Evolutionary conservation across 139 green algal genomes (phyloP).

Genomic region (Haematococcus sp.): DNA sequence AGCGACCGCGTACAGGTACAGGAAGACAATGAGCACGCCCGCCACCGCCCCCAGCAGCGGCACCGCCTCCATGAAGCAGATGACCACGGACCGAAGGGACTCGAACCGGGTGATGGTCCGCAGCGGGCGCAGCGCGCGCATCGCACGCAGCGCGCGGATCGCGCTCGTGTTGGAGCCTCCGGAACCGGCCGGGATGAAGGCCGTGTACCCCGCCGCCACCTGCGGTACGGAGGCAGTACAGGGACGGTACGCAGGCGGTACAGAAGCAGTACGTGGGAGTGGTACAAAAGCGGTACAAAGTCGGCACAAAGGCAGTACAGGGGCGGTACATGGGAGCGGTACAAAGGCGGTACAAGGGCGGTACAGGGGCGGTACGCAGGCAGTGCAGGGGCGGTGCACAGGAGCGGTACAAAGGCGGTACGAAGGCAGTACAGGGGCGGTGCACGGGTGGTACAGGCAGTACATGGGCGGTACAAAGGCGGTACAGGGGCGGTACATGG

Average conservation of each 20-base stretch:
- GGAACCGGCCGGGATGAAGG: slow-evolving; percentile 45
- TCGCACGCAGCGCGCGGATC: slow-evolving; percentile 60
- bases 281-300: too few relatives aligned
- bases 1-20: slow-evolving; percentile 71
- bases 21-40: slow-evolving; percentile 67
- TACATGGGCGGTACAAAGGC: too few relatives aligned
- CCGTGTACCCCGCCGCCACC: slow-evolving; percentile 63
- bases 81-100: slow-evolving; percentile 60
- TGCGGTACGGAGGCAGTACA: slow-evolving; percentile 6
- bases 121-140: slow-evolving; percentile 73
- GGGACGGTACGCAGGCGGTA: not conserved
- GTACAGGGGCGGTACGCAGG: too few relatives aligned
- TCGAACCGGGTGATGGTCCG: slow-evolving; percentile 80
- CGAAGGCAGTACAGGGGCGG: too few relatives aligned
- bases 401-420: too few relatives aligned
- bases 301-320: too few relatives aligned
- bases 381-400: too few relatives aligned
- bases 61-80: slow-evolving; percentile 78
- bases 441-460: too few relatives aligned
- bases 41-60: slow-evolving; percentile 63
- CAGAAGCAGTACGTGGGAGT: too few relatives aligned
- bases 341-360: too few relatives aligned
- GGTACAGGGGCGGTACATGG: too few relatives aligned
- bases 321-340: too few relatives aligned
- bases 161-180: slow-evolving; percentile 25